A percentile compares a stretch with the other conserved stretches of the same genome.
phyloP scores from a whole-genome alignment of 2,329 filamentous ascomycete genomes.

The Podosphaera fusca region DNA sequence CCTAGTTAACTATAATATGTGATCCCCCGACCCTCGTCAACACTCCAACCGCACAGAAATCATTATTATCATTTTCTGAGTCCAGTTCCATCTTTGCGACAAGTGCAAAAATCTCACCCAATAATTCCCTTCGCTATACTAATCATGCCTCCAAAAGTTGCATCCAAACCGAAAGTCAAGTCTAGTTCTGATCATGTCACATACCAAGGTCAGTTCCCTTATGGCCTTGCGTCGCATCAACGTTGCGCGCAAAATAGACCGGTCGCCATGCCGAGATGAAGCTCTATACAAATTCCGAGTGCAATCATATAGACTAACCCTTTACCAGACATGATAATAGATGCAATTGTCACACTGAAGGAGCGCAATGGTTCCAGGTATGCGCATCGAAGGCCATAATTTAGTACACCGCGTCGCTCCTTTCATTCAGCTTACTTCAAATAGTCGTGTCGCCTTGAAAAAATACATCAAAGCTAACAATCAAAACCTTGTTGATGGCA shows the following conservation, averaged over 20 bases:
- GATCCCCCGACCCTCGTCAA: not conserved
- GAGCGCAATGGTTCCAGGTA: conserved; percentile 17
- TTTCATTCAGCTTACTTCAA: not conserved
- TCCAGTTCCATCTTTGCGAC: not conserved
- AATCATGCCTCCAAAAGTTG: conserved; percentile 40
- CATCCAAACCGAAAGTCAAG: conserved; percentile 35
- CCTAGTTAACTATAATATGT: not conserved
- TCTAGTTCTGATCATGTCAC: conserved; percentile 30
- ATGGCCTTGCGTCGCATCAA: conserved; percentile 23
- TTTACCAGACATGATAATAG: conserved; percentile 14
- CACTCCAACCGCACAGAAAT: not conserved
- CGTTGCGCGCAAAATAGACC: conserved; percentile 26
- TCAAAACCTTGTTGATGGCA: conserved; percentile 31
- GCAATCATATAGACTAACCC: conserved; percentile 8
- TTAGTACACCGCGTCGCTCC: conserved; percentile 2
- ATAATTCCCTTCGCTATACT: conserved; percentile 4
- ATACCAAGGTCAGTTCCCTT: conserved; percentile 37
- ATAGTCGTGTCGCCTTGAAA: conserved; percentile 43
- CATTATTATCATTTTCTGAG: not conserved
- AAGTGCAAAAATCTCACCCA: not conserved
- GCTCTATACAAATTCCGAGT: conserved; percentile 2
- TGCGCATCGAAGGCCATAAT: not conserved
- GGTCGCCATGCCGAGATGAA: conserved; percentile 19
- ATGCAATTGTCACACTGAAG: conserved; percentile 16
- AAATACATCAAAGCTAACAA: conserved; percentile 56